phyloP scores from a whole-genome alignment of 345 rosid genomes.

The Litchi chinensis region DNA sequence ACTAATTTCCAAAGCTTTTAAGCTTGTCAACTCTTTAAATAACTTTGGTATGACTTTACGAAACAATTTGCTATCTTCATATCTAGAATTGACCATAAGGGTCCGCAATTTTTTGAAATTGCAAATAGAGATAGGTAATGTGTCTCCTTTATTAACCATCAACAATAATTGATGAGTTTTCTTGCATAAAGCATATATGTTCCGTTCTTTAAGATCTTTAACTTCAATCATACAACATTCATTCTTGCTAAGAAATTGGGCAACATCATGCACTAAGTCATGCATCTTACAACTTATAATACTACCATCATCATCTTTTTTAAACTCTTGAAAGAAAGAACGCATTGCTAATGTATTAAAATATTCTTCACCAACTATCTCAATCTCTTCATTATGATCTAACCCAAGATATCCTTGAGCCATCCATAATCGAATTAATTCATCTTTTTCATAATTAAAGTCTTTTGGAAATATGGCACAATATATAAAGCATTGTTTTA shows the following conservation, averaged over 20 bases:
- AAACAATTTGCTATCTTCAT: too few relatives aligned
- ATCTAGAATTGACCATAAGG: too few relatives aligned
- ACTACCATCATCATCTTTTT: neutral
- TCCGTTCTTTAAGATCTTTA: neutral
- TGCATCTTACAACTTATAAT: constrained; percentile 3
- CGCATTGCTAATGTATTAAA: constrained; percentile 2
- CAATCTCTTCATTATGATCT: neutral
- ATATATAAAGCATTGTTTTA: too few relatives aligned
- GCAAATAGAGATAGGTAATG: neutral
- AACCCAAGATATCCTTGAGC: neutral
- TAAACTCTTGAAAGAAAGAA: neutral
- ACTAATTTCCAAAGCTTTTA: constrained; percentile 1
- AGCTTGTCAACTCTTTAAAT: neutral
- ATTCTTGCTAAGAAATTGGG: neutral
- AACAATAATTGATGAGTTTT: neutral
- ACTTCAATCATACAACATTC: neutral
- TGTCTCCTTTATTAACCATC: neutral
- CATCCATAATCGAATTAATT: too few relatives aligned
- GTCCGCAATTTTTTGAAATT: neutral
- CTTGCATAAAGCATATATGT: neutral
- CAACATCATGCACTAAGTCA: constrained; percentile 5
- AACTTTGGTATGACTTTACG: neutral
- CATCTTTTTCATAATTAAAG: too few relatives aligned
- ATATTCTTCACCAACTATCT: constrained; percentile 10
- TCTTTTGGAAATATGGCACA: too few relatives aligned